A percentile compares a stretch with the other conserved stretches of the same genome.
Conservation (phyloP, 192 early-diverging fungal genomes). For the Martensiomyces pterosporus region DNA sequence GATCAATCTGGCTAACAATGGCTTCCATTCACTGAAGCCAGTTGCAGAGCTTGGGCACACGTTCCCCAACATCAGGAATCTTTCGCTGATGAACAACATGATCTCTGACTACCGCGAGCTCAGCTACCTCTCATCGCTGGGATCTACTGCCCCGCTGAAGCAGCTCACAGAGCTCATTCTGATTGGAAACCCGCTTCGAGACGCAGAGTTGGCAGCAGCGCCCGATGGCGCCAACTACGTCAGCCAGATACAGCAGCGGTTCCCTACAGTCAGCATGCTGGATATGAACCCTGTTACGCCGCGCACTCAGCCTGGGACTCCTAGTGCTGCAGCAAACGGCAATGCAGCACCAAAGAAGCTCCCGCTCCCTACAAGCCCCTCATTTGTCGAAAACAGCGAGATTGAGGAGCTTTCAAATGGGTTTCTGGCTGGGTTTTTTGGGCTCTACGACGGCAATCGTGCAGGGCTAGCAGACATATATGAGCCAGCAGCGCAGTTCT, state of each 20-base stretch:
- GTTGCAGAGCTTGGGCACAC: constrained; percentile 34
- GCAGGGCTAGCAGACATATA: constrained; percentile 35
- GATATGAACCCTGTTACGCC: constrained; percentile 42
- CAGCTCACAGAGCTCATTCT: constrained; percentile 33
- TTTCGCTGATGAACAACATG: constrained; percentile 45
- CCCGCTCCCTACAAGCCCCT: constrained; percentile 31
- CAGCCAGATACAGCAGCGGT: constrained; percentile 43
- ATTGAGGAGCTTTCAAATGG: constrained; percentile 30
- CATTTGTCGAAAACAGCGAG: constrained; percentile 35
- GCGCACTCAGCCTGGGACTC: constrained; percentile 14
- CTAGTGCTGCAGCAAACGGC: background rate
- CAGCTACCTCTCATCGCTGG: constrained; percentile 33
- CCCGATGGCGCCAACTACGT: constrained; percentile 33
- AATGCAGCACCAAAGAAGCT: constrained; percentile 12
- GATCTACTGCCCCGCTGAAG: constrained; percentile 36
- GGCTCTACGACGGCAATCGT: constrained; percentile 38
- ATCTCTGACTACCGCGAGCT: constrained; percentile 34
- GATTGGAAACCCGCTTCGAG: constrained; percentile 29
- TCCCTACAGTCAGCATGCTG: constrained; percentile 44
- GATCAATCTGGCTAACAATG: constrained; percentile 39
- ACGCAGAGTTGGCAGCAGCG: constrained; percentile 19
- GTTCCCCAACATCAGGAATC: constrained; percentile 33
- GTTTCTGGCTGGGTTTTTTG: constrained; percentile 38
- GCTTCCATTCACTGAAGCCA: constrained; percentile 30
- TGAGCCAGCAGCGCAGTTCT: constrained; percentile 27